Evolutionary conservation across 495 filamentous ascomycete species (phyloP).

Genomic region (Xylaria nigripes): DNA sequence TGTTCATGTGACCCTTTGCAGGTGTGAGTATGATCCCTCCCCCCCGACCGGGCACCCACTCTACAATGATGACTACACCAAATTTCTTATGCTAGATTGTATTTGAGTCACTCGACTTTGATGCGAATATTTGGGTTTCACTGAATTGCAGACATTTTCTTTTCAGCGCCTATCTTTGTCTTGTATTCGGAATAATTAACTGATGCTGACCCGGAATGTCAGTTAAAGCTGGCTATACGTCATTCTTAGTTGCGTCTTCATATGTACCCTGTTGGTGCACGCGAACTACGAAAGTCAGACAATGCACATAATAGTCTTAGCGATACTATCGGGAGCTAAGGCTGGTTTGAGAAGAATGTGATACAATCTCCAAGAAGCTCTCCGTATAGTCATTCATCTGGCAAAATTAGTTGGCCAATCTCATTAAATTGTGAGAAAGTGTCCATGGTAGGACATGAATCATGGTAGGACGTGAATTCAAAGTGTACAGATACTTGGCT

Average conservation of each 20-base stretch:
- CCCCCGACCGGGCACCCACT: not conserved
- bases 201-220: not conserved
- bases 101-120: conserved; percentile 30
- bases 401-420: too few relatives aligned
- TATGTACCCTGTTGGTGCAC: not conserved
- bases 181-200: not conserved
- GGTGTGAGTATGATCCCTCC: not conserved
- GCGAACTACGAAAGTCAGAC: not conserved
- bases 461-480: too few relatives aligned
- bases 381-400: too few relatives aligned
- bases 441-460: too few relatives aligned
- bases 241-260: not conserved
- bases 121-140: conserved; percentile 28
- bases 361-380: too few relatives aligned
- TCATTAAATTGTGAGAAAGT: too few relatives aligned
- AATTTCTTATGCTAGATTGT: conserved; percentile 32
- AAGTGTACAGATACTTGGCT: too few relatives aligned
- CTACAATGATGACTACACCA: conserved; percentile 26
- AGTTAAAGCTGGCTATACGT: not conserved
- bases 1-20: not conserved
- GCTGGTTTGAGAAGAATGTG: too few relatives aligned
- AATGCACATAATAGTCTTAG: too few relatives aligned
- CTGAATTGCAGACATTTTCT: conserved; percentile 11
- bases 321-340: too few relatives aligned
- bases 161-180: not conserved